Evolutionary conservation across 23 red algal genomes (phyloP).

Genomic region (Gracilaria gracilis): DNA sequence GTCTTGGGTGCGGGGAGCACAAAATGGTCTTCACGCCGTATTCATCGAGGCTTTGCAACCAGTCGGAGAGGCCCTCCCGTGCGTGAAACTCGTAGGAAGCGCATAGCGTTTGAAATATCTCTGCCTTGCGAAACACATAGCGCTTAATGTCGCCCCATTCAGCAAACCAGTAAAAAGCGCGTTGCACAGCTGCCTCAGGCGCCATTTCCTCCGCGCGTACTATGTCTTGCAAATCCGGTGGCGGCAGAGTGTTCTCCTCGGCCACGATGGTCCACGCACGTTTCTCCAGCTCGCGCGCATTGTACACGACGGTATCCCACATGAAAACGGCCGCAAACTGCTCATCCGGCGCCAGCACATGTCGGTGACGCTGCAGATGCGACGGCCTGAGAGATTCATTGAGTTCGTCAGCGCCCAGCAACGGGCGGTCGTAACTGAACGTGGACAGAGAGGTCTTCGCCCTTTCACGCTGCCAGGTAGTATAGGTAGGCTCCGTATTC

Average conservation of each 20-base stretch:
- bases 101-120: constrained; percentile 57
- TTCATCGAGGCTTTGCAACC: constrained; percentile 71
- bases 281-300: constrained; percentile 81
- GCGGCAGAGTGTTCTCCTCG: constrained; percentile 57
- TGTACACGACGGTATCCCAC: constrained; percentile 79
- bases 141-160: constrained; percentile 93
- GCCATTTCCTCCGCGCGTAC: constrained; percentile 82
- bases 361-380: constrained; percentile 75
- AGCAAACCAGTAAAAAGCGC: constrained; percentile 85
- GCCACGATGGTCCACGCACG: constrained; percentile 80
- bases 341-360: constrained; percentile 87
- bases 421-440: constrained; percentile 34
- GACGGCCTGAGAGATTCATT: constrained; percentile 78
- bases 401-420: constrained; percentile 80
- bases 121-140: constrained; percentile 79
- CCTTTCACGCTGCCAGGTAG: constrained; percentile 33
- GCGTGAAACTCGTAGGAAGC: constrained; percentile 39
- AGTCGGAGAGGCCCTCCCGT: constrained; percentile 55
- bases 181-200: constrained; percentile 80
- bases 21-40: constrained; percentile 76
- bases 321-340: constrained; percentile 90
- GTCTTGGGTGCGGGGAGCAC: constrained; percentile 42
- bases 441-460: constrained; percentile 34
- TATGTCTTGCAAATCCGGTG: constrained; percentile 74
- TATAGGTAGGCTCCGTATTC: constrained; percentile 41